Conservation (phyloP, 441 rosid species). For the Bruguiera hainesii region DNA sequence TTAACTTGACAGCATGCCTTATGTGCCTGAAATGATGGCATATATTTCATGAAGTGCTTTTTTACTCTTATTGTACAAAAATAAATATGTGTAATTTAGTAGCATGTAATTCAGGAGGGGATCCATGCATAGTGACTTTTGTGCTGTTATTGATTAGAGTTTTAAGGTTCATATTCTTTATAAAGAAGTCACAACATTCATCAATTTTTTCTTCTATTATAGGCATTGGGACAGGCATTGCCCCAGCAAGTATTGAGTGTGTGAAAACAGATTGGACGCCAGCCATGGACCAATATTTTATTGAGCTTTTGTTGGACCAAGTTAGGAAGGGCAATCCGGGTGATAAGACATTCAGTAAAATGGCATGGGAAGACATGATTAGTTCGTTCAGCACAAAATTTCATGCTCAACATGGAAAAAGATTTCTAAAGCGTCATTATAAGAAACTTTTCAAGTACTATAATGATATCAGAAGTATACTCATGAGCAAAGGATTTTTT, state of each 20-base stretch:
- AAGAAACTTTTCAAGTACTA: constrained; percentile 40
- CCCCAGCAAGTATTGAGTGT: constrained; percentile 30
- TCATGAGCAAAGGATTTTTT: constrained; percentile 41
- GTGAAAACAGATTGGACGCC: constrained; percentile 38
- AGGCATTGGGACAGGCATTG: constrained; percentile 30
- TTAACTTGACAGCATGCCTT: too few relatives aligned
- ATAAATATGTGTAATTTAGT: too few relatives aligned
- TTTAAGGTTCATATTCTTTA: neutral
- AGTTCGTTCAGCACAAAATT: constrained; percentile 39
- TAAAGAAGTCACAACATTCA: constrained; percentile 11
- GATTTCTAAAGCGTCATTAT: constrained; percentile 31
- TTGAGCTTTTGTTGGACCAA: constrained; percentile 48
- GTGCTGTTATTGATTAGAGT: too few relatives aligned
- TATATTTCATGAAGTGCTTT: too few relatives aligned
- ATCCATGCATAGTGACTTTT: too few relatives aligned
- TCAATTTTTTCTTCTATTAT: constrained; percentile 12
- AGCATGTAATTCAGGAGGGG: too few relatives aligned
- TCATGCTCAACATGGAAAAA: constrained; percentile 29
- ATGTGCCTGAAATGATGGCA: too few relatives aligned
- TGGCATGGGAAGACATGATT: constrained; percentile 49
- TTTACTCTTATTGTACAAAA: too few relatives aligned
- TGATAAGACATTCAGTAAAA: constrained; percentile 33
- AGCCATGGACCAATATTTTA: constrained; percentile 43
- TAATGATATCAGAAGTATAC: constrained; percentile 33
- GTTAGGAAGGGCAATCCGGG: constrained; percentile 33